phyloP scores from a whole-genome alignment of 2,329 filamentous ascomycete genomes.

The Hypoxylon sp. region DNA sequence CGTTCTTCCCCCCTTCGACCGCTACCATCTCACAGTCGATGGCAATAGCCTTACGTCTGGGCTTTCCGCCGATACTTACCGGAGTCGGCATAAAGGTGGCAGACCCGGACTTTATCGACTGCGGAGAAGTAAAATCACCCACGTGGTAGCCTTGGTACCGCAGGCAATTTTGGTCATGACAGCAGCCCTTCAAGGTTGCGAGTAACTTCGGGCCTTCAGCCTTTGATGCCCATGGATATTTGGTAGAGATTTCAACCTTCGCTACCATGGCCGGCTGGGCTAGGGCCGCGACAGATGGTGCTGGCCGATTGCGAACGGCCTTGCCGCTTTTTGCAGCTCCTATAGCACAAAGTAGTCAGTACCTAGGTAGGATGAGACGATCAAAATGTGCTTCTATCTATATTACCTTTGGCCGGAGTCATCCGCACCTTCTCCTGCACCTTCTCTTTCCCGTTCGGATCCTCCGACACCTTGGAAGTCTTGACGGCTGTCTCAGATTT shows the following conservation, averaged over 20 bases:
- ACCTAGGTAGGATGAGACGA: too few species aligned
- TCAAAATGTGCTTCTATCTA: neutral
- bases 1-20: slow-evolving; percentile 38
- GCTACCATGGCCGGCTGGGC: neutral
- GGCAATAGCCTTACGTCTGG: slow-evolving; percentile 52
- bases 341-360: neutral
- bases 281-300: neutral
- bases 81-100: slow-evolving; percentile 14
- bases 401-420: slow-evolving; percentile 13
- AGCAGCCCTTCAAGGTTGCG: slow-evolving; percentile 2
- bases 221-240: slow-evolving; percentile 36
- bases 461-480: neutral
- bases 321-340: neutral
- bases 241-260: neutral
- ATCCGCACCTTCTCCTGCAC: neutral
- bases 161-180: slow-evolving; percentile 21
- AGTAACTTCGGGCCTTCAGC: slow-evolving; percentile 5
- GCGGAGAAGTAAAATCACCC: slow-evolving; percentile 4
- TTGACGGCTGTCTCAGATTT: neutral
- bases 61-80: neutral
- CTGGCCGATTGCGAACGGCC: neutral
- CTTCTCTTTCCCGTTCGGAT: slow-evolving; percentile 7
- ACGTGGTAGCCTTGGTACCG: slow-evolving; percentile 20
- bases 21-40: slow-evolving; percentile 64
- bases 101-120: slow-evolving; percentile 11